Base-by-base conservation (phyloP, 345 rosid genomes). In the Hibiscus syriacus region DNA sequence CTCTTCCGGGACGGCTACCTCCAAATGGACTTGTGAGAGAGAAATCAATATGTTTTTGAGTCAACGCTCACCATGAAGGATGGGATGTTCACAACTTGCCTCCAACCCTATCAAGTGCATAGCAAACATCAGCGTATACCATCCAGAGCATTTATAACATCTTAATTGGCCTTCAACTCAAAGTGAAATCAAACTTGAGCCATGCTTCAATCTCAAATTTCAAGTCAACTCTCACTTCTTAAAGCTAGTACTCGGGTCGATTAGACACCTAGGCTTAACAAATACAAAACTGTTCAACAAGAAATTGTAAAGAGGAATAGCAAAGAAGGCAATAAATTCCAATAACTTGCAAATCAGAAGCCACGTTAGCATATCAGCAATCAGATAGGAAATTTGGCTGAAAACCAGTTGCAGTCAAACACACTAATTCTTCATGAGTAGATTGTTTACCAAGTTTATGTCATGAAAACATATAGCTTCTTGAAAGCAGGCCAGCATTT, bases 61-160 rank as follows among this genome's bases (percentile, higher is more conserved):
- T 80, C 80, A 1, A 80, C 56, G 29, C 68, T 80, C 70, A 77
- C 83, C 78, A 74, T 55, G 74, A 80, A 80, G 0, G 80, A 80
- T 65, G 80, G 83, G 65, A 80, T 72, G 67, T 77, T 80, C 54
- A 80, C 83, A 26, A 80, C 55, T 53, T 80, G 83, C 50, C 77
- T 80, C 60, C 83, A 59, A 76, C 78, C 80, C 83, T 80, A n/a
- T 48, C 43, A 17, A 22, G 6, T 3, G 36, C 6, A 14, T 1
- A 34, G 9, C 22, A 12, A 16, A 16, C 38, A 64, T 25, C 20
- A 45, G 5, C 11, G 22, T 36, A 61, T 8, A 36, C 34, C 27
- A 59, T 32, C n/a, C 17, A 16, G 0, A 39, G 10, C 29, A 38
- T 60, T 11, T 22, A 22, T 39, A 5, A 43, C n/a, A n/a, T n/a